A percentile compares a stretch with the other conserved stretches of the same genome.
Evolutionary conservation across 345 rosid species (phyloP).

Genomic region (Pugionium dolabratum): DNA sequence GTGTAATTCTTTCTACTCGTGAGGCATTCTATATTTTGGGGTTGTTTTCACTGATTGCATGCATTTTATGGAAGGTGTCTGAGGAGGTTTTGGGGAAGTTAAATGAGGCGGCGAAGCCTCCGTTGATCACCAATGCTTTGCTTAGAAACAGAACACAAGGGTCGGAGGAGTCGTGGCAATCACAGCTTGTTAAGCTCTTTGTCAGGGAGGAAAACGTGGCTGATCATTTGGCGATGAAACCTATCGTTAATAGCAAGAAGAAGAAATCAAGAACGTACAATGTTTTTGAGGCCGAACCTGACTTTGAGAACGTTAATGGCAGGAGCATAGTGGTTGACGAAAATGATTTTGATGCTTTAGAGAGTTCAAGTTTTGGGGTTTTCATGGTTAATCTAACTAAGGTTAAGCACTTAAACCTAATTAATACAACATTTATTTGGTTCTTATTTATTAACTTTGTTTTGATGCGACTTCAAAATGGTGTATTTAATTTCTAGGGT

Average conservation of each 20-base stretch:
- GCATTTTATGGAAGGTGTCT: constrained; percentile 53
- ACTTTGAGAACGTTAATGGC: constrained; percentile 64
- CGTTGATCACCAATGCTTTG: constrained; percentile 40
- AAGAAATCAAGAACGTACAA: constrained; percentile 42
- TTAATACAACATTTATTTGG: background rate
- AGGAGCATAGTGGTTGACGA: constrained; percentile 56
- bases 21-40: too few species aligned
- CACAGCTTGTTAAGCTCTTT: constrained; percentile 43
- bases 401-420: constrained; percentile 16
- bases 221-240: constrained; percentile 27
- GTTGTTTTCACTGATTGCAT: too few species aligned
- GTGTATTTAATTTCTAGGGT: constrained; percentile 49
- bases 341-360: constrained; percentile 40
- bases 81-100: constrained; percentile 42
- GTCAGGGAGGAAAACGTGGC: constrained; percentile 36
- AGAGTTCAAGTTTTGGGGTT: constrained; percentile 51
- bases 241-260: constrained; percentile 22
- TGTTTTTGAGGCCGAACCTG: constrained; percentile 57
- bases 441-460: too few species aligned
- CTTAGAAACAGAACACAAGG: constrained; percentile 25
- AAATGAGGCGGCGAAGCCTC: constrained; percentile 38
- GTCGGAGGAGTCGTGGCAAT: constrained; percentile 23
- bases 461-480: background rate
- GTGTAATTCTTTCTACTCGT: too few species aligned
- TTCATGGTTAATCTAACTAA: constrained; percentile 72